Conservation (phyloP, 495 filamentous ascomycete species). For the Bathelium albidoporum region DNA sequence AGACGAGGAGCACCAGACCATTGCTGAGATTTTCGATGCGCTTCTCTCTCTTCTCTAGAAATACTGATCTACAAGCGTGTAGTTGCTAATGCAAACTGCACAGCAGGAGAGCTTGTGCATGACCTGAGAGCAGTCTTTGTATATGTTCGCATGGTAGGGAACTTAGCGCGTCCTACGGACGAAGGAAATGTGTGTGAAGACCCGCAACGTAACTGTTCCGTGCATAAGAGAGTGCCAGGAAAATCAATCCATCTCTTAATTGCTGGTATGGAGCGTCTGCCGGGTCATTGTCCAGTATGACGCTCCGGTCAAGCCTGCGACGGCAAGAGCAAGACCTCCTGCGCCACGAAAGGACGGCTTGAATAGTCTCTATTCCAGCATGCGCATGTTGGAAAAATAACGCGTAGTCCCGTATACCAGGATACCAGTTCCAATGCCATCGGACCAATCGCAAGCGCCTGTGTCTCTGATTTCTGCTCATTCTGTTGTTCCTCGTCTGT, state of each 20-base stretch:
- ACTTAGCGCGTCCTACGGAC: too few species aligned
- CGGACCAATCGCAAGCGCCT: conserved; percentile 3
- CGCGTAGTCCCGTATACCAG: conserved; percentile 22
- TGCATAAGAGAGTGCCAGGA: too few species aligned
- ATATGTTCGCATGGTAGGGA: too few species aligned
- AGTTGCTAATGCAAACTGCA: too few species aligned
- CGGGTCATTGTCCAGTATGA: background rate
- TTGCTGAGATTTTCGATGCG: too few species aligned
- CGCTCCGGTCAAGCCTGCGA: background rate
- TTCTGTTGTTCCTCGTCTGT: background rate
- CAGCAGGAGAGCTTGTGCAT: too few species aligned
- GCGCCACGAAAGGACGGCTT: conserved; percentile 9
- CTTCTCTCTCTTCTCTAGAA: too few species aligned
- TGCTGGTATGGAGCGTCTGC: background rate
- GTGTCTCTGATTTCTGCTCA: background rate
- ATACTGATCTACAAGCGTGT: too few species aligned
- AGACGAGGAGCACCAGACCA: too few species aligned
- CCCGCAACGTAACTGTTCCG: too few species aligned
- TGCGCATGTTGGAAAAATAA: conserved; percentile 22
- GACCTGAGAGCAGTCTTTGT: too few species aligned
- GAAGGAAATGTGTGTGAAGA: too few species aligned
- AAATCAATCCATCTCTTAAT: background rate
- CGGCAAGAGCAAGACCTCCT: background rate
- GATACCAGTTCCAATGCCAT: conserved; percentile 18
- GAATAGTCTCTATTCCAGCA: conserved; percentile 21